These are phyloP conservation scores for Drosera spatulata DNA, from an alignment of 179 eudicot genomes.

Conservation along the genomic window DNA sequence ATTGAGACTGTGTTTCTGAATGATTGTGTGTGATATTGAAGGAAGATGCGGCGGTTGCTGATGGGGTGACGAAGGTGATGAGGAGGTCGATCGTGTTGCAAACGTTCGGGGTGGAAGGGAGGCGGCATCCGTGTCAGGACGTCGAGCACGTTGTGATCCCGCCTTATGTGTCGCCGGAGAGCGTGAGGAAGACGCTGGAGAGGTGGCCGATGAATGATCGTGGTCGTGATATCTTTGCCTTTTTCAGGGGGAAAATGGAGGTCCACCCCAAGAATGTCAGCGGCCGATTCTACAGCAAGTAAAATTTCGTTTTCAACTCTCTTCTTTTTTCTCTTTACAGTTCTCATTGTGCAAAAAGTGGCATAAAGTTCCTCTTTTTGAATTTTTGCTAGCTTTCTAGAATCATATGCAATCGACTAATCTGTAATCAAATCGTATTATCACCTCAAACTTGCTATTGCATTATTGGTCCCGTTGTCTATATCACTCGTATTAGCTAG, in stretches of 20 bases:
- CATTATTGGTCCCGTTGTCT: too few relatives aligned
- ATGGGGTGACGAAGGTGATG: slow-evolving; percentile 45
- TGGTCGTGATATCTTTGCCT: slow-evolving; percentile 63
- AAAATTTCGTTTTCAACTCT: not conserved
- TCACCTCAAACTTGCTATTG: too few relatives aligned
- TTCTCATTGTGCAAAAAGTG: too few relatives aligned
- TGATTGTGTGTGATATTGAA: not conserved
- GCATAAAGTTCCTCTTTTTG: too few relatives aligned
- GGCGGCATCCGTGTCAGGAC: slow-evolving; percentile 67
- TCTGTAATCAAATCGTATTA: too few relatives aligned
- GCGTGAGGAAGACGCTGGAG: slow-evolving; percentile 22
- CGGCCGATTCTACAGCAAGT: slow-evolving; percentile 92
- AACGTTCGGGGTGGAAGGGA: slow-evolving; percentile 58
- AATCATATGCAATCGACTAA: too few relatives aligned
- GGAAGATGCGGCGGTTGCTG: slow-evolving; percentile 60
- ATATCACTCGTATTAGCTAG: too few relatives aligned
- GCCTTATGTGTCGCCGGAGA: slow-evolving; percentile 39
- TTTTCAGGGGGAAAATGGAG: slow-evolving; percentile 93
- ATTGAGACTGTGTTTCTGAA: not conserved
- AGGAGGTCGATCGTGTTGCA: slow-evolving; percentile 37
- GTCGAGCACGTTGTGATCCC: slow-evolving; percentile 51
- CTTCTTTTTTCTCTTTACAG: too few relatives aligned
- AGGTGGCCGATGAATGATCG: slow-evolving; percentile 37
- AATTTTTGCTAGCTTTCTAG: too few relatives aligned
- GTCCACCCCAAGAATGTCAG: slow-evolving; percentile 87